phyloP scores from a whole-genome alignment of 2,329 filamentous ascomycete species.

The Didymella arachidicola region DNA sequence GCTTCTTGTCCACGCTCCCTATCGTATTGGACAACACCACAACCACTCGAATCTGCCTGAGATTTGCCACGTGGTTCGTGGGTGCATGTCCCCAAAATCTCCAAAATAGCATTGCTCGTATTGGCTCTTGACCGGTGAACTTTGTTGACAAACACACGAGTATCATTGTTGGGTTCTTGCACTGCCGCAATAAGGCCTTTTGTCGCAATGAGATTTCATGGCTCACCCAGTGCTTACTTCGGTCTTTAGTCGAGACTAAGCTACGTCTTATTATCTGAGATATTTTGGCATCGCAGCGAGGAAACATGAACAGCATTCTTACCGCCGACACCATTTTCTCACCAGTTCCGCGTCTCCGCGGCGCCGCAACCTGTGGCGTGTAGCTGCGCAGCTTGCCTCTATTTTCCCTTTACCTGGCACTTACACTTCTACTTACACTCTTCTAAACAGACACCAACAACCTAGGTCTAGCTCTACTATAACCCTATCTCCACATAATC shows the following conservation, averaged over 20 bases:
- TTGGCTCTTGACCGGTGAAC: slow-evolving; percentile 17
- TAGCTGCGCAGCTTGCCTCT: background rate
- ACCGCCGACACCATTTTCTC: background rate
- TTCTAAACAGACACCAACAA: too few species aligned
- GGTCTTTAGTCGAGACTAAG: background rate
- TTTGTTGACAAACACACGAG: background rate
- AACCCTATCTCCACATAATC: too few species aligned
- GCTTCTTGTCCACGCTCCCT: slow-evolving; percentile 13
- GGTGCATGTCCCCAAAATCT: background rate
- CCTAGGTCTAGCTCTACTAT: too few species aligned
- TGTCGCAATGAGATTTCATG: slow-evolving; percentile 1
- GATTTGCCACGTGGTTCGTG: slow-evolving; percentile 4
- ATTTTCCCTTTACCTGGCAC: too few species aligned
- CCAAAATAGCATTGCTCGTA: slow-evolving; percentile 16
- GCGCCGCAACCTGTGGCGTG: background rate
- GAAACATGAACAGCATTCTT: slow-evolving; percentile 2
- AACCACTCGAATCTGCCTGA: slow-evolving; percentile 6
- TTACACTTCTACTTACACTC: too few species aligned
- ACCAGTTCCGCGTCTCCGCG: background rate
- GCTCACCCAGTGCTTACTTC: slow-evolving; percentile 11
- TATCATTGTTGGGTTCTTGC: slow-evolving; percentile 3
- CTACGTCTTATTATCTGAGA: background rate
- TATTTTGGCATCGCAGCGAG: slow-evolving; percentile 2
- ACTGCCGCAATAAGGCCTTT: slow-evolving; percentile 17
- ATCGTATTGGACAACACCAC: background rate